phyloP scores from a whole-genome alignment of 2,329 filamentous ascomycete genomes.

The Xylaria digitata region DNA sequence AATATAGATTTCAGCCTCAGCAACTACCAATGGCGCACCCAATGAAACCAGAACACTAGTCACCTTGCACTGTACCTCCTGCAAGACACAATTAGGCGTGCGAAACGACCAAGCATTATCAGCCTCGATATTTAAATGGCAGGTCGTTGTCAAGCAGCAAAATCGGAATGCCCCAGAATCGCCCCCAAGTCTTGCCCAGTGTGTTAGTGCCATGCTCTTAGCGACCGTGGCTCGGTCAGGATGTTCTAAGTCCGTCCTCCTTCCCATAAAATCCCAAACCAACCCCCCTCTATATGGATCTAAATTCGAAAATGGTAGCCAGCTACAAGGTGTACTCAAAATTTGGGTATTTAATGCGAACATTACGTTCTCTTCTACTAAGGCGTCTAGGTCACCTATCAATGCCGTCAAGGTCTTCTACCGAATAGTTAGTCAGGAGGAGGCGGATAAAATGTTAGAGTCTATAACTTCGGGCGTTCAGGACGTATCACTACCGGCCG shows the following conservation, averaged over 20 bases:
- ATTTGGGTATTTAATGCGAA: conserved; percentile 69
- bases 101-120: conserved; percentile 59
- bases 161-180: conserved; percentile 24
- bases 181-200: conserved; percentile 59
- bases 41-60: conserved; percentile 17
- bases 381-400: conserved; percentile 44
- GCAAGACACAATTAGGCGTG: conserved; percentile 60
- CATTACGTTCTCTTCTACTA: conserved; percentile 63
- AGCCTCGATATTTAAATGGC: conserved; percentile 68
- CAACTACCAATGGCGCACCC: not conserved
- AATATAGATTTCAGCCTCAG: conserved; percentile 23
- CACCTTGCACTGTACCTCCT: conserved; percentile 58
- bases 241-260: conserved; percentile 66
- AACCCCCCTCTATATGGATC: not conserved
- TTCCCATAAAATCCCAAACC: conserved; percentile 51
- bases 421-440: conserved; percentile 54
- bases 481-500: conserved; percentile 65
- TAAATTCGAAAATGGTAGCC: conserved; percentile 2
- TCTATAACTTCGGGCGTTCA: conserved; percentile 67
- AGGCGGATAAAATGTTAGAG: conserved; percentile 63
- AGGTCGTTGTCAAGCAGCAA: conserved; percentile 57
- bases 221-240: conserved; percentile 67
- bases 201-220: conserved; percentile 64
- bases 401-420: conserved; percentile 67
- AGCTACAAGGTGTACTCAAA: conserved; percentile 52